phyloP scores from a whole-genome alignment of 2,329 filamentous ascomycete genomes.

The Stachybotrys elegans region DNA sequence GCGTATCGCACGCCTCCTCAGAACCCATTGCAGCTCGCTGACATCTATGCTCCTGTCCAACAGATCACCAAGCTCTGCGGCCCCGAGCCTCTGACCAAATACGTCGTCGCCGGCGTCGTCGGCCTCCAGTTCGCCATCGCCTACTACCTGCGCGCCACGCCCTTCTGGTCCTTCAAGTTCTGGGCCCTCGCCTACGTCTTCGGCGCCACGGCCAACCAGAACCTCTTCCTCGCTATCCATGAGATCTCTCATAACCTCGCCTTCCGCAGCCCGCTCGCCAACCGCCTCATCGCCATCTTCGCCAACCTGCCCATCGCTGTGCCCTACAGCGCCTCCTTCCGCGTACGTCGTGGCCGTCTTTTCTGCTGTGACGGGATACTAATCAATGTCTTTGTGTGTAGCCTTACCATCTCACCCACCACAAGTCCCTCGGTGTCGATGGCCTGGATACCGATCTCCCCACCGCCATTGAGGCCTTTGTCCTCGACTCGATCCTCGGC shows the following conservation, averaged over 20 bases:
- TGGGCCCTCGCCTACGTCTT: slow-evolving; percentile 84
- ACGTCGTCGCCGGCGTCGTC: slow-evolving; percentile 80
- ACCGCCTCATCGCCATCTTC: slow-evolving; percentile 83
- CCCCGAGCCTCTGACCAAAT: slow-evolving; percentile 93
- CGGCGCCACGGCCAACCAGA: slow-evolving; percentile 95
- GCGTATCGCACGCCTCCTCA: slow-evolving; percentile 15
- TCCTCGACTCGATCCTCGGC: slow-evolving; percentile 90
- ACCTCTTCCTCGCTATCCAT: slow-evolving; percentile 96
- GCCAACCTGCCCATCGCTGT: slow-evolving; percentile 95
- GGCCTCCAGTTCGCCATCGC: slow-evolving; percentile 74
- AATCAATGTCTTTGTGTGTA: slow-evolving; percentile 26
- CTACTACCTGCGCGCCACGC: slow-evolving; percentile 68
- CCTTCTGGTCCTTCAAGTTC: slow-evolving; percentile 80
- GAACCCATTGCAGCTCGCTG: slow-evolving; percentile 2
- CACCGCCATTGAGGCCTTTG: slow-evolving; percentile 82
- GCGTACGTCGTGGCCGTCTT: slow-evolving; percentile 47
- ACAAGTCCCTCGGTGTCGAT: slow-evolving; percentile 96
- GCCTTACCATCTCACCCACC: slow-evolving; percentile 97
- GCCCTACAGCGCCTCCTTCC: slow-evolving; percentile 93
- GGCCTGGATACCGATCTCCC: slow-evolving; percentile 95
- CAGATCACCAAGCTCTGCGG: slow-evolving; percentile 96
- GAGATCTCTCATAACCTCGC: slow-evolving; percentile 98
- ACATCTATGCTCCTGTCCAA: slow-evolving; percentile 7
- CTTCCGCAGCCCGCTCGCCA: slow-evolving; percentile 74
- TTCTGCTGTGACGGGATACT: neutral